Evolutionary conservation across 176 grass and related monocot genomes (phyloP).

Genomic region (Ensete glaucum): DNA sequence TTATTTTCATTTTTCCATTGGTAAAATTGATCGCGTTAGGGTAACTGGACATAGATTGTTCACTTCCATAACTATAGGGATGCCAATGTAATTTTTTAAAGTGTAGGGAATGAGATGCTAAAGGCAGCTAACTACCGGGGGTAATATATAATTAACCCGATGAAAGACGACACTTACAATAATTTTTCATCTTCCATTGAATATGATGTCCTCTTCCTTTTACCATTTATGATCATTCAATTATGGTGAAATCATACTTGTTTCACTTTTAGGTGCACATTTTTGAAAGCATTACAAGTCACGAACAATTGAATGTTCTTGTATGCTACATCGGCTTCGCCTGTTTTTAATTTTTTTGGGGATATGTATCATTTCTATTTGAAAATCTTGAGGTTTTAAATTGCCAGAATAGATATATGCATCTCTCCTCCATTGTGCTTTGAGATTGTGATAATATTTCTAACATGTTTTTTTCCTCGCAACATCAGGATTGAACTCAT

Average conservation of each 20-base stretch:
- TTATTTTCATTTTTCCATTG: no score
- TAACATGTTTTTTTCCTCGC: conserved; percentile 14
- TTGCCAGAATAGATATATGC: background rate
- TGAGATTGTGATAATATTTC: background rate
- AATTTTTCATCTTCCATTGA: no score
- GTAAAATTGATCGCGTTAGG: no score
- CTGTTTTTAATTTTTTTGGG: background rate
- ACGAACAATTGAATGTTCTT: background rate
- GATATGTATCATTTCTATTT: background rate
- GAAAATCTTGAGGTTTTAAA: background rate
- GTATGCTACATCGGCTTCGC: background rate
- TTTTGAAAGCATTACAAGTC: background rate
- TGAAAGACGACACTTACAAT: no score
- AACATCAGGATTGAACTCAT: conserved; percentile 75
- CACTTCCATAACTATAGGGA: no score
- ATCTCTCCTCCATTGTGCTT: background rate
- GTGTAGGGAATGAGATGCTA: no score
- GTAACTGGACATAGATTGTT: no score
- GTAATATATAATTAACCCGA: no score
- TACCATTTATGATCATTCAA: no score
- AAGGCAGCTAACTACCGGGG: no score
- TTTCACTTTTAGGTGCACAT: background rate
- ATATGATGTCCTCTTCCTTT: no score
- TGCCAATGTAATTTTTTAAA: no score
- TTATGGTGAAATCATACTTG: background rate